Conservation (phyloP, 345 rosid genomes). For the Salix viminalis region DNA sequence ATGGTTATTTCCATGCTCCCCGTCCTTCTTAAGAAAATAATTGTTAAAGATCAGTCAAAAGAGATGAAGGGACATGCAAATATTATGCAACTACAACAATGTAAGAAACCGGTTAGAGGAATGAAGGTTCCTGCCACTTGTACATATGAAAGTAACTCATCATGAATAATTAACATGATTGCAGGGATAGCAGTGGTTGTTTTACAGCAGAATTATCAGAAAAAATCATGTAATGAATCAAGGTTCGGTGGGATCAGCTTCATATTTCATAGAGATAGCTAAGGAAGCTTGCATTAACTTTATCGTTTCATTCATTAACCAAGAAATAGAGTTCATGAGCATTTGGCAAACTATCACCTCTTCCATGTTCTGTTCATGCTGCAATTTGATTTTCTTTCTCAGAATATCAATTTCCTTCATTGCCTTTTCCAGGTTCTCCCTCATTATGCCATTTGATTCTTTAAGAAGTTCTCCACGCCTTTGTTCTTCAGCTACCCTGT, state of each 20-base stretch:
- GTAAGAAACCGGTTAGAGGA: not conserved
- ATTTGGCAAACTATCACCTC: slow-evolving; percentile 51
- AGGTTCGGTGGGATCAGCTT: too few species aligned
- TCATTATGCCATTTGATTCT: slow-evolving; percentile 42
- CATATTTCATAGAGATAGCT: too few species aligned
- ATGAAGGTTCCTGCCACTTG: not conserved
- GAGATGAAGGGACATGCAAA: not conserved
- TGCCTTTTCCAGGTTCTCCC: slow-evolving; percentile 53
- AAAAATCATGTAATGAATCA: too few species aligned
- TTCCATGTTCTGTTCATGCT: slow-evolving; percentile 58
- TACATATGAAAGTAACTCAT: not conserved
- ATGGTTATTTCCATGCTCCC: slow-evolving; percentile 50
- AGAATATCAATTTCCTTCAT: slow-evolving; percentile 54
- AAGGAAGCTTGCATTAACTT: too few species aligned
- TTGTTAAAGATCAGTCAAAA: not conserved
- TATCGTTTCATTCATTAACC: too few species aligned
- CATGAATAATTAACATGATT: not conserved
- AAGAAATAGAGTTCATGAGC: too few species aligned
- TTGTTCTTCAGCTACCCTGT: slow-evolving; percentile 37
- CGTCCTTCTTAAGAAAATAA: slow-evolving; percentile 46
- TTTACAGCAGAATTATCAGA: too few species aligned
- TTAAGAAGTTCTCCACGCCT: slow-evolving; percentile 41
- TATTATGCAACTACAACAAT: not conserved
- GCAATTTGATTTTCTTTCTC: slow-evolving; percentile 51
- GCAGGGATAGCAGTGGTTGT: not conserved